A percentile compares a stretch with the other conserved stretches of the same genome.
These are phyloP conservation scores for Talaromyces proteolyticus DNA, from an alignment of 495 filamentous ascomycete genomes.

Conservation along the genomic window DNA sequence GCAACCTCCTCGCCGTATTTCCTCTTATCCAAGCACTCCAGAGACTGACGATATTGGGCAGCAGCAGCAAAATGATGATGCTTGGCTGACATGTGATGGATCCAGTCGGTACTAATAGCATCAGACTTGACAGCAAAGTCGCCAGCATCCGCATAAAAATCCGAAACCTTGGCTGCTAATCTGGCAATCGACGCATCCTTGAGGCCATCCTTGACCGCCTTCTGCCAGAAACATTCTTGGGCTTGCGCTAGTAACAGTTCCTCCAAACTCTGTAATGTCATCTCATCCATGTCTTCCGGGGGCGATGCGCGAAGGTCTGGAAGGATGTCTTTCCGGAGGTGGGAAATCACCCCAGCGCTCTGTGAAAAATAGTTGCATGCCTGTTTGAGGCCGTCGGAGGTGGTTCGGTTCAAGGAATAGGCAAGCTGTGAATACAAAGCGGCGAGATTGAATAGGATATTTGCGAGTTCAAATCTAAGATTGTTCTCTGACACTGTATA, in stretches of 20 bases:
- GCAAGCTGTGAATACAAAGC: conserved; percentile 92
- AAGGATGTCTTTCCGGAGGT: conserved; percentile 73
- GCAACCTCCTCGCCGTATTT: conserved; percentile 97
- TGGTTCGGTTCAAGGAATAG: conserved; percentile 71
- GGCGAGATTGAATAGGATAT: conserved; percentile 87
- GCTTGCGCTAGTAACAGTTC: conserved; percentile 84
- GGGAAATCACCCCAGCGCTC: conserved; percentile 74
- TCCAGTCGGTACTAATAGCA: conserved; percentile 89
- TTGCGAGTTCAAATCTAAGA: conserved; percentile 89
- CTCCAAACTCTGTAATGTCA: conserved; percentile 77
- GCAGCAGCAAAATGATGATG: conserved; percentile 97
- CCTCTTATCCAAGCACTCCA: conserved; percentile 87
- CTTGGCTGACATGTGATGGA: conserved; percentile 96
- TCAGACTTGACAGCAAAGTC: conserved; percentile 85
- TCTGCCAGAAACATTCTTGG: conserved; percentile 98
- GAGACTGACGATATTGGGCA: conserved; percentile 89
- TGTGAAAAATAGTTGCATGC: conserved; percentile 91
- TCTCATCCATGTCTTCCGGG: conserved; percentile 92
- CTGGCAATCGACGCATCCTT: conserved; percentile 90
- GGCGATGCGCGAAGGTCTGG: conserved; percentile 81
- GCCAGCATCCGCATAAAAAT: conserved; percentile 79
- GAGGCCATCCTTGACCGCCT: conserved; percentile 88
- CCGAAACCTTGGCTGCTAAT: conserved; percentile 85
- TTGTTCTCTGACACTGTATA: conserved; percentile 73
- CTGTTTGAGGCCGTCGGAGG: conserved; percentile 75